Conservation (phyloP, 2,329 filamentous ascomycete genomes). For the Phialophora tarda region DNA sequence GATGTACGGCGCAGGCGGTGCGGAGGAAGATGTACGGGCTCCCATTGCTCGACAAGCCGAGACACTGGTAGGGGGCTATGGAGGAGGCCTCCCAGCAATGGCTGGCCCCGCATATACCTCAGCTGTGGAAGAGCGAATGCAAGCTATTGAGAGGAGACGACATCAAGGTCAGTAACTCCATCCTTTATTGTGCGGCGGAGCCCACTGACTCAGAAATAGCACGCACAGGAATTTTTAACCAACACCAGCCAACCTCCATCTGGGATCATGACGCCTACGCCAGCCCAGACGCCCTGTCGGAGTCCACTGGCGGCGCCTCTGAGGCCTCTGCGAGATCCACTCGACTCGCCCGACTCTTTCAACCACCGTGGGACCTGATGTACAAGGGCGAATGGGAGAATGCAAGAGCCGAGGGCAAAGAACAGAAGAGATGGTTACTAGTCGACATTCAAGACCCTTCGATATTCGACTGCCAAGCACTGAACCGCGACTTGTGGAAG, state of each 20-base stretch:
- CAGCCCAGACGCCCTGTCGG: conserved; percentile 58
- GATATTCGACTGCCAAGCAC: conserved; percentile 89
- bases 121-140: conserved; percentile 67
- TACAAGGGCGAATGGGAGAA: conserved; percentile 78
- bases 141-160: conserved; percentile 49
- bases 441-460: conserved; percentile 94
- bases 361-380: conserved; percentile 91
- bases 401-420: conserved; percentile 83
- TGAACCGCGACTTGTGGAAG: conserved; percentile 98
- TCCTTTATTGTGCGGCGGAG: background rate
- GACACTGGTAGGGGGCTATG: conserved; percentile 78
- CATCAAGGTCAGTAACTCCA: conserved; percentile 40
- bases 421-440: conserved; percentile 89
- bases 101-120: conserved; percentile 56
- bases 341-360: conserved; percentile 86
- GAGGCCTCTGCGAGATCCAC: conserved; percentile 72
- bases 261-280: conserved; percentile 57
- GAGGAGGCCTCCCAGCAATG: conserved; percentile 57
- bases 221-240: conserved; percentile 70
- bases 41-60: conserved; percentile 92
- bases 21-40: conserved; percentile 69
- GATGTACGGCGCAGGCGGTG: conserved; percentile 69
- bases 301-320: conserved; percentile 68
- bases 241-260: conserved; percentile 60
- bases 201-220: conserved; percentile 22